A percentile compares a stretch with the other conserved stretches of the same genome.
These are phyloP conservation scores for Cinnamomum micranthum DNA, from an alignment of 164 flowering plant genomes.

Conservation along the genomic window DNA sequence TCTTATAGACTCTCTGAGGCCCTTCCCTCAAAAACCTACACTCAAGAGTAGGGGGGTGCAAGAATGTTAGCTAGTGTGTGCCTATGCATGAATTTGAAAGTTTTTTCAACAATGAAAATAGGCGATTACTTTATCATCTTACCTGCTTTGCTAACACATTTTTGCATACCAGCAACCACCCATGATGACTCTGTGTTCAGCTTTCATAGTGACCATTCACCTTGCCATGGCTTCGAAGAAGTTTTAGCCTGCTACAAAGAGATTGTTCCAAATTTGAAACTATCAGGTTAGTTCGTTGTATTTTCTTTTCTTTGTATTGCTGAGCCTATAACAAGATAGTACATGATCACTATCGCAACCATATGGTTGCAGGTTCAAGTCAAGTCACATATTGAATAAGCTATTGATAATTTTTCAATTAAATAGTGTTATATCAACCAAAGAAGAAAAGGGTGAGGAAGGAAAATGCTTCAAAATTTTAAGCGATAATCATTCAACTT, in stretches of 20 bases:
- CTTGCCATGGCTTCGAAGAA: conserved; percentile 83
- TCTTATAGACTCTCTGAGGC: no score
- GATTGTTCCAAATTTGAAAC: conserved; percentile 44
- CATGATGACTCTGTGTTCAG: conserved; percentile 71
- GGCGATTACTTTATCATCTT: no score
- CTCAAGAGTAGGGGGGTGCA: no score
- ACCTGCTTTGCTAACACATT: background rate
- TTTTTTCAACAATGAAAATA: no score
- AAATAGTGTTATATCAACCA: background rate
- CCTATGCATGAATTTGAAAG: background rate
- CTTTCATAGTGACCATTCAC: conserved; percentile 54
- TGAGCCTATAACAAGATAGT: background rate
- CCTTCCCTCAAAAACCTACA: no score
- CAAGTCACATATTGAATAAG: no score
- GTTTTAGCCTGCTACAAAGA: conserved; percentile 56
- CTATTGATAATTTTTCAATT: background rate
- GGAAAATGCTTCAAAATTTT: background rate
- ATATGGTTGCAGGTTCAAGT: background rate
- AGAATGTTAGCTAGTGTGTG: no score
- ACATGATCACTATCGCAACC: background rate
- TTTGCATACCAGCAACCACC: conserved; percentile 49
- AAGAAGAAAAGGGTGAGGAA: background rate
- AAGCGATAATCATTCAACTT: background rate
- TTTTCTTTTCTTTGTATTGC: background rate
- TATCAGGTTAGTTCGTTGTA: conserved; percentile 41